phyloP scores from a whole-genome alignment of 106 monocot species.

The Posidonia australis region DNA sequence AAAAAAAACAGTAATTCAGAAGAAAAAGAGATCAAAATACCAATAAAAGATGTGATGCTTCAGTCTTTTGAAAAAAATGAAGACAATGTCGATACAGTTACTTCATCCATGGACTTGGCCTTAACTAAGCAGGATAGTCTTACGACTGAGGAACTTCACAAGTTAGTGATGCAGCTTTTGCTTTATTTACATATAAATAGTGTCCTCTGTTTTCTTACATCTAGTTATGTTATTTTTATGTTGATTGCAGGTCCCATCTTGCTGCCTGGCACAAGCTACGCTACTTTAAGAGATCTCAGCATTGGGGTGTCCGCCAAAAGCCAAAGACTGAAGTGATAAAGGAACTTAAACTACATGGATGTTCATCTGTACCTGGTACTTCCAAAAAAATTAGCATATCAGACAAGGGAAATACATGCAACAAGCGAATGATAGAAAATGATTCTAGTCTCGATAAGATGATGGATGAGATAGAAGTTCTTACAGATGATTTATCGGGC shows the following conservation, averaged over 20 bases:
- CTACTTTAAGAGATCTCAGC: conserved; percentile 16
- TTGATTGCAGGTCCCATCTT: conserved; percentile 41
- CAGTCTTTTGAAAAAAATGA: conserved; percentile 15
- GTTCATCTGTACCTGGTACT: conserved; percentile 10
- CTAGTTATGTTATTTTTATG: not conserved
- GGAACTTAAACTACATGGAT: conserved; percentile 61
- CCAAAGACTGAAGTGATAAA: conserved; percentile 54
- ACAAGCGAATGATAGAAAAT: conserved; percentile 1
- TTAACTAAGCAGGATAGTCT: conserved; percentile 30
- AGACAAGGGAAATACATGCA: conserved; percentile 14
- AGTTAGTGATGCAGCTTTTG: conserved; percentile 19
- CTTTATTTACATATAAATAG: not conserved
- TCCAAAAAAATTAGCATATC: conserved; percentile 11
- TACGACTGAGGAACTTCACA: conserved; percentile 29
- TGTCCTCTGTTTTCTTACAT: not conserved
- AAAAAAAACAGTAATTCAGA: conserved; percentile 21
- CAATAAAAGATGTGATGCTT: not conserved
- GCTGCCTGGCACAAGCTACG: conserved; percentile 38
- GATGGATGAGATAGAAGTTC: conserved; percentile 20
- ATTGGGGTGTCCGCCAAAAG: conserved; percentile 64
- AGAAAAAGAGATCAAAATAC: not conserved
- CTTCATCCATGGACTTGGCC: conserved; percentile 47
- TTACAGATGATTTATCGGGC: conserved; percentile 8
- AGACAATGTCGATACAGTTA: conserved; percentile 16
- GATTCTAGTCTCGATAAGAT: conserved; percentile 15